A percentile compares a stretch with the other conserved stretches of the same genome.
Evolutionary conservation across 192 early-diverging fungal species (phyloP).

Genomic region (Entomortierella chlamydospora): DNA sequence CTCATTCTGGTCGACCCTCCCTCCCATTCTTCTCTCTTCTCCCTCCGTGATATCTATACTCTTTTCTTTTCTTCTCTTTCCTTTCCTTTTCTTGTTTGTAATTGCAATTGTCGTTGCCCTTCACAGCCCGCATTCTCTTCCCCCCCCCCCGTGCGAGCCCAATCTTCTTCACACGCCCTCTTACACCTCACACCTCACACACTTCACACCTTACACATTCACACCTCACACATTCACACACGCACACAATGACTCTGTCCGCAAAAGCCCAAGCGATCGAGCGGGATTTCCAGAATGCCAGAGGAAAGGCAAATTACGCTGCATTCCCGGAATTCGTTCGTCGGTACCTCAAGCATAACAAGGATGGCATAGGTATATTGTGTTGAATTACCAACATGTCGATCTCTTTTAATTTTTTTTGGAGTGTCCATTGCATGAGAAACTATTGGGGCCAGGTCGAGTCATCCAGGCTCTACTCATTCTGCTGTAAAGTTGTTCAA

Average conservation of each 20-base stretch:
- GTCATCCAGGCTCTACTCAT: no score
- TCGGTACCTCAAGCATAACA: conserved; percentile 67
- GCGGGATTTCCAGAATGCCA: conserved; percentile 57
- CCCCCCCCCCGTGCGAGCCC: no score
- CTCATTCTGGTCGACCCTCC: neutral
- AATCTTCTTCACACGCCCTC: neutral
- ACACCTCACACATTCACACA: neutral
- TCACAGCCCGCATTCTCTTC: neutral
- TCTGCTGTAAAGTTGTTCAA: no score
- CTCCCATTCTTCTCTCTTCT: neutral
- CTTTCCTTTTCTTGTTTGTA: neutral
- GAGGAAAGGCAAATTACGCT: conserved; percentile 59
- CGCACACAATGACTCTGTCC: conserved; percentile 41
- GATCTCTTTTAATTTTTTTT: no score
- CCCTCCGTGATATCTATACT: neutral
- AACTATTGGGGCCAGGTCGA: no score
- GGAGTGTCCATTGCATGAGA: no score
- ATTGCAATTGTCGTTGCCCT: no score
- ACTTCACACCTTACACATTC: neutral
- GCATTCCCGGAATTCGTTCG: conserved; percentile 62
- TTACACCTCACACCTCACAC: neutral
- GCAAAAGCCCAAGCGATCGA: conserved; percentile 57
- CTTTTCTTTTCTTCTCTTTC: neutral
- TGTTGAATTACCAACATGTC: neutral
- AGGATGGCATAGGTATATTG: conserved; percentile 63